These are phyloP conservation scores for Phytopythium cucurbitacearum DNA, from an alignment of 352 stramenopile genomes.

Conservation along the genomic window DNA sequence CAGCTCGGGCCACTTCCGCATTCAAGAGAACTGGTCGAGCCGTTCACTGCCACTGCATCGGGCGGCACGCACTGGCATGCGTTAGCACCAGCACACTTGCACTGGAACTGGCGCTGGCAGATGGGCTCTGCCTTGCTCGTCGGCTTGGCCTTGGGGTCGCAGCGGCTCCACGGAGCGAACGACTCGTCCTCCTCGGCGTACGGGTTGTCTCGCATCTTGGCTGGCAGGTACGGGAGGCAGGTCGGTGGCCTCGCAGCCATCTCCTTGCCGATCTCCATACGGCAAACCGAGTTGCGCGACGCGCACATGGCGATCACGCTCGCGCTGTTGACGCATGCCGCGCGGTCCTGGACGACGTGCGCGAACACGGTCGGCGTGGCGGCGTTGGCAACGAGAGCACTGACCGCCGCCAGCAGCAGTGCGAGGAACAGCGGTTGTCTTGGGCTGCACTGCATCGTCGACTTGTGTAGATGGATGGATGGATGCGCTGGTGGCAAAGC, in stretches of 20 bases:
- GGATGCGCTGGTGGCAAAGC: too few species aligned
- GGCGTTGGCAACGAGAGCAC: too few species aligned
- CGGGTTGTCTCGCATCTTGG: conserved; percentile 21
- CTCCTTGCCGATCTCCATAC: conserved; percentile 31
- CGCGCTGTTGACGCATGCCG: conserved; percentile 16
- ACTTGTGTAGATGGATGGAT: too few species aligned
- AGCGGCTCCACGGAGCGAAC: conserved; percentile 19
- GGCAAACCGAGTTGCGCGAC: conserved; percentile 35
- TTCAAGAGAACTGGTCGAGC: conserved; percentile 14
- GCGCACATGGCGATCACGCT: conserved; percentile 30
- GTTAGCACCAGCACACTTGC: conserved; percentile 10
- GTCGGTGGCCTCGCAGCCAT: conserved; percentile 23
- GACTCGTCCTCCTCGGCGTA: conserved; percentile 23
- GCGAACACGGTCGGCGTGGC: conserved; percentile 6
- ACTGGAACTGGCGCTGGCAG: conserved; percentile 34
- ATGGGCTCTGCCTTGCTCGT: conserved; percentile 19
- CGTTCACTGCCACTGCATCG: conserved; percentile 22
- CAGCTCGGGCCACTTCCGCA: conserved; percentile 21
- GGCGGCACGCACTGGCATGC: conserved; percentile 28
- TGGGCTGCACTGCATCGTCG: too few species aligned
- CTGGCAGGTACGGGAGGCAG: conserved; percentile 27
- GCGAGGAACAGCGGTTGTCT: too few species aligned
- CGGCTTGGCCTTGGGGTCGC: conserved; percentile 10
- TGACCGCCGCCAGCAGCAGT: too few species aligned
- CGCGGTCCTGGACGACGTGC: conserved; percentile 23